phyloP scores from a whole-genome alignment of 2,329 filamentous ascomycete species.

The Fusarium sp. region DNA sequence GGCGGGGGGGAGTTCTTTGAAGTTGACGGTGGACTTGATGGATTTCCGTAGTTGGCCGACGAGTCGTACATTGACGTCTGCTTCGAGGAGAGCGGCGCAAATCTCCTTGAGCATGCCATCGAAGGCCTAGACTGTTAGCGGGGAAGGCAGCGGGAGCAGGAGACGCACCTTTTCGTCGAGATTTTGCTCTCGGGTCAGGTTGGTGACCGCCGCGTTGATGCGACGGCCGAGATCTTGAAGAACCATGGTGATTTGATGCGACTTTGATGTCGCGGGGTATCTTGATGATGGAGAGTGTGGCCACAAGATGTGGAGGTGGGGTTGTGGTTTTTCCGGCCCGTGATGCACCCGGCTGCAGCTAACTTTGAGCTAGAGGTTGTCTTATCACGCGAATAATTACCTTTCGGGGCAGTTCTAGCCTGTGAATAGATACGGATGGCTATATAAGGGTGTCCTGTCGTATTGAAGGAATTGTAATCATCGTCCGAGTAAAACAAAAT shows the following conservation, averaged over 20 bases:
- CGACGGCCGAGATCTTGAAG: slow-evolving; percentile 98
- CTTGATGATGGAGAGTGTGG: slow-evolving; percentile 34
- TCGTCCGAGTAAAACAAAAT: slow-evolving; percentile 26
- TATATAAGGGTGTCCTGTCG: neutral
- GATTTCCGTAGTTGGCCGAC: slow-evolving; percentile 92
- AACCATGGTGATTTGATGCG: slow-evolving; percentile 73
- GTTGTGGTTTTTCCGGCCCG: slow-evolving; percentile 29
- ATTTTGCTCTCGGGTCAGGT: slow-evolving; percentile 90
- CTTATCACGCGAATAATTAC: slow-evolving; percentile 6
- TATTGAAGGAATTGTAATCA: neutral
- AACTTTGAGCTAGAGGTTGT: neutral
- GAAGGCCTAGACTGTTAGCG: slow-evolving; percentile 72
- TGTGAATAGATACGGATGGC: neutral
- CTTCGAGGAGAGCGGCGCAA: slow-evolving; percentile 91
- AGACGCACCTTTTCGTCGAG: slow-evolving; percentile 87
- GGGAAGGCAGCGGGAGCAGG: slow-evolving; percentile 13
- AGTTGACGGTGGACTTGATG: slow-evolving; percentile 90
- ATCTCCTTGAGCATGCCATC: slow-evolving; percentile 99
- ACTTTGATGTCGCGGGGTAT: slow-evolving; percentile 39
- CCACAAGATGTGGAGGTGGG: slow-evolving; percentile 38
- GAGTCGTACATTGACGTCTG: slow-evolving; percentile 96
- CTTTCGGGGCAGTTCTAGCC: slow-evolving; percentile 16
- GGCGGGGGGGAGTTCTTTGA: slow-evolving; percentile 88
- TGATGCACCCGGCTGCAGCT: neutral
- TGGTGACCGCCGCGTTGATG: slow-evolving; percentile 95